Evolutionary conservation across 1,139 yeast genomes (phyloP), one percentile per base, ranked within the genome.

Genomic region (Geotrichum restrictum): DNA sequence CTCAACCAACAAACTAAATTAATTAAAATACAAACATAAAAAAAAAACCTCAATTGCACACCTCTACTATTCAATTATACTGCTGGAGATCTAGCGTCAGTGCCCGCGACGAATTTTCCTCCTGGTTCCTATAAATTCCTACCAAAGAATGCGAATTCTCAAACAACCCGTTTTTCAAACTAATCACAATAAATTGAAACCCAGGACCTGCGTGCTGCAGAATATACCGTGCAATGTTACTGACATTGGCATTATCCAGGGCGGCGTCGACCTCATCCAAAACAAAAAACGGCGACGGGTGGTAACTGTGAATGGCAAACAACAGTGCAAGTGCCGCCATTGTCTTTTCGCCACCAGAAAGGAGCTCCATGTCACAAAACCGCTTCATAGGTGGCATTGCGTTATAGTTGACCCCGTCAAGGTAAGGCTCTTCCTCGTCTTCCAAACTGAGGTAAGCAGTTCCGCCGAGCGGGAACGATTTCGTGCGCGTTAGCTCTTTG

Each of bases 181-280:
- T 87, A 57, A 94, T 94, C 42, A 94, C 97, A 67, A 94, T 89
- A 63, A 93, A 89, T 65, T 93, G 99, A 64, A 89, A 83, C 44
- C 81, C 78, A 1, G 88, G 85, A 22, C 88, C 85, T 1, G 95
- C 85, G 62, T 87, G 84, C 58, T 78, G 79, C 54, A 79, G 78
- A 58, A 93, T 88, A 65, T 91, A 94, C 55, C 82, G 83, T 13
- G 96, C 96, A 56, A 93, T 84, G 62, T 82, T 81, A 50, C 81
- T 80, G 22, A 94, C 97, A 65, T 93, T 93, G 16, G 89, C 82
- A 58, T 87, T 84, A 69, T 93, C 99, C 57, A 93, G 77, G 0
- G 98, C 98, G 1, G 98, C 98, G 72, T 93, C 99, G 16, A 93
- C 91, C 70, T 93, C 99, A 68, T 93, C 99, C 48, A 93, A 74